phyloP scores from a whole-genome alignment of 1,284 basidiomycete species.

The Taiwanofungus camphoratus region DNA sequence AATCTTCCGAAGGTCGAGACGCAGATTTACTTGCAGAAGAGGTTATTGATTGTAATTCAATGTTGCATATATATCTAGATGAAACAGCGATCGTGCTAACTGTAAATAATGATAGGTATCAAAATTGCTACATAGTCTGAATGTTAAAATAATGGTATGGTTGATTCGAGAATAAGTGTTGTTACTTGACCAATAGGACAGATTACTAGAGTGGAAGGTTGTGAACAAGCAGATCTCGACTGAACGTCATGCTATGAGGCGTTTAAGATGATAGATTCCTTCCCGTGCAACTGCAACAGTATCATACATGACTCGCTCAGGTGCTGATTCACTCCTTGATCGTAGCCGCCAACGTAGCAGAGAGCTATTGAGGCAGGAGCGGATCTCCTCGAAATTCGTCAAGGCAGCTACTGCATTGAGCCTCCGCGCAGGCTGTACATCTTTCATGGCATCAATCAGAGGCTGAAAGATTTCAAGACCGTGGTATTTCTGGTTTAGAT shows the following conservation, averaged over 20 bases:
- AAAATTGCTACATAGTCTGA: no score
- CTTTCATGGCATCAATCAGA: conserved; percentile 17
- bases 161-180: no score
- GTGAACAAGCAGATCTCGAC: no score
- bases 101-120: no score
- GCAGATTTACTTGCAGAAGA: neutral
- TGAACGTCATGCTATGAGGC: conserved; percentile 3
- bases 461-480: conserved; percentile 18
- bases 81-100: no score
- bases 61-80: no score
- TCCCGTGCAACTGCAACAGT: conserved; percentile 14
- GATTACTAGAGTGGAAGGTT: no score
- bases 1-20: neutral
- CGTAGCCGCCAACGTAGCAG: conserved; percentile 7
- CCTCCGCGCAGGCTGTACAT: conserved; percentile 13
- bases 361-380: neutral
- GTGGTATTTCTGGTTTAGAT: conserved; percentile 2
- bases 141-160: no score
- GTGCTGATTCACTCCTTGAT: conserved; percentile 9
- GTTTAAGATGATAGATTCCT: conserved; percentile 11
- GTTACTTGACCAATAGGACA: no score
- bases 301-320: conserved; percentile 13
- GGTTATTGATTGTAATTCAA: neutral
- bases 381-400: conserved; percentile 1
- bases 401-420: conserved; percentile 11